A percentile compares a stretch with the other conserved stretches of the same genome.
These are phyloP conservation scores for Lentinula sp. DNA, from an alignment of 768 basidiomycete species.

Conservation along the genomic window DNA sequence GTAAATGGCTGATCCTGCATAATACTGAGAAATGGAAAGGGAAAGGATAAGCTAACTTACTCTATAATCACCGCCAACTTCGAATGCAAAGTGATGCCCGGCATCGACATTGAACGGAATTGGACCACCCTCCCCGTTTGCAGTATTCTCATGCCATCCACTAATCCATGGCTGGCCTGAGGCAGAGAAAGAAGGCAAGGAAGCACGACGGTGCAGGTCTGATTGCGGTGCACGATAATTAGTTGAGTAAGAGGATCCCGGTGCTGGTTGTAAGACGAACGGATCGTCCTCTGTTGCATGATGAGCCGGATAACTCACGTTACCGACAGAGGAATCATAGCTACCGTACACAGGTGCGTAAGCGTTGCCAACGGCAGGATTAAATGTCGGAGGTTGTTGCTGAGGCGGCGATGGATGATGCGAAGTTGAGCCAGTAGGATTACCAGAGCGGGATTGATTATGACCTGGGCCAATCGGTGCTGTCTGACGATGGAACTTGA, in stretches of 20 bases:
- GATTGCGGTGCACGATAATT: constrained; percentile 4
- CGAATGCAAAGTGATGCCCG: not conserved
- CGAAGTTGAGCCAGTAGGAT: constrained; percentile 7
- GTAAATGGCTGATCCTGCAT: not conserved
- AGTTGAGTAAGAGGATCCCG: not conserved
- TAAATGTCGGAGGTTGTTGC: constrained; percentile 7
- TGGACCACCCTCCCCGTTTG: not conserved
- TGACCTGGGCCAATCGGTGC: constrained; percentile 76
- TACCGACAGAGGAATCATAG: not conserved
- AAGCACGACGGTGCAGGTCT: constrained; percentile 1
- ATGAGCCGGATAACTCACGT: not conserved
- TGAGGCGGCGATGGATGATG: constrained; percentile 12
- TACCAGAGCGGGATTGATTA: constrained; percentile 25
- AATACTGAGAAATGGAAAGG: not conserved
- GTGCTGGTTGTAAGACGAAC: not conserved
- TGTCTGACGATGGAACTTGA: constrained; percentile 80
- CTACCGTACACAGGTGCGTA: not conserved
- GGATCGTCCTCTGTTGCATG: not conserved
- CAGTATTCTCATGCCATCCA: not conserved
- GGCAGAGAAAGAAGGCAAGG: not conserved
- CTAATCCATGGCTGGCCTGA: not conserved
- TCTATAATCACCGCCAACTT: not conserved
- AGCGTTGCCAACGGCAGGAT: not conserved
- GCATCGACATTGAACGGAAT: not conserved
- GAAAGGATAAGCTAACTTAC: not conserved